A percentile compares a stretch with the other conserved stretches of the same genome.
Evolutionary conservation across 2,329 filamentous ascomycete species (phyloP).

Genomic region (Raffaelea albimanens): DNA sequence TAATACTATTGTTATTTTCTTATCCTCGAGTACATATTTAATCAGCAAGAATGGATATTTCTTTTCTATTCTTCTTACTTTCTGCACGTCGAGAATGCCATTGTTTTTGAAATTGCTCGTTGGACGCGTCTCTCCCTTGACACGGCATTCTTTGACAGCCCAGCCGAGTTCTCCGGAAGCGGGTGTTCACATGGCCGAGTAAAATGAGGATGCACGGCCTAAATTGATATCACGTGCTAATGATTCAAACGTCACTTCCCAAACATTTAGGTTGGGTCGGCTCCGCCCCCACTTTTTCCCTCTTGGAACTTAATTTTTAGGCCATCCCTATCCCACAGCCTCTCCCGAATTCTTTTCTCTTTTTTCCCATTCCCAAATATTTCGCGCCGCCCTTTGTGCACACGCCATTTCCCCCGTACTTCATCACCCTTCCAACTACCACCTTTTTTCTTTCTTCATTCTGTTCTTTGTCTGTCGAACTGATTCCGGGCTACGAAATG

Average conservation of each 20-base stretch:
- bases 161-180: no score
- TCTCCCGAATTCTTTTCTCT: neutral
- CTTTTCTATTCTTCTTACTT: neutral
- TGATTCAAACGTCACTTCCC: no score
- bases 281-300: no score
- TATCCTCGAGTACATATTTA: no score
- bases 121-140: no score
- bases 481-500: slow-evolving; percentile 31
- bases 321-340: neutral
- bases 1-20: no score
- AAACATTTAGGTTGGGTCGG: no score
- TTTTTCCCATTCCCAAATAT: neutral
- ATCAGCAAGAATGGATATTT: neutral
- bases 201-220: no score
- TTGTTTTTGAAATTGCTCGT: neutral
- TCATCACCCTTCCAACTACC: slow-evolving; percentile 1
- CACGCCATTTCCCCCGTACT: neutral
- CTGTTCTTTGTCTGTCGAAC: neutral
- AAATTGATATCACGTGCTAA: no score
- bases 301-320: neutral
- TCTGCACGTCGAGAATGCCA: neutral
- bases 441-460: neutral
- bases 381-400: no score
- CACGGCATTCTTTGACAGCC: no score
- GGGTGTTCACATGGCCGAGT: no score